Conservation (phyloP, 225 moss, liverwort and hornwort species). For the Antitrichia curtipendula region DNA sequence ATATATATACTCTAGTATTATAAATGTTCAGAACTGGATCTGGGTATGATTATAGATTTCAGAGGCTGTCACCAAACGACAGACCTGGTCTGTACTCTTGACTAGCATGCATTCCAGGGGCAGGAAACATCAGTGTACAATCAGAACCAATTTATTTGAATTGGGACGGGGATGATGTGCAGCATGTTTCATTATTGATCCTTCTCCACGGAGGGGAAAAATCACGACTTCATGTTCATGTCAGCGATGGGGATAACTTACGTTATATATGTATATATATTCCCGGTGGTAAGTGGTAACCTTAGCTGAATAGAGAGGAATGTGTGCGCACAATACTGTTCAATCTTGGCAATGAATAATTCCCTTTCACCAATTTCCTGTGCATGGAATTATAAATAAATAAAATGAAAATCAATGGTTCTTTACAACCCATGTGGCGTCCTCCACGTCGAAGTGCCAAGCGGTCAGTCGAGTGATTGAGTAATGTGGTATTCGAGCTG, state of each 20-base stretch:
- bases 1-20: neutral
- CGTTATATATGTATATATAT: too few relatives aligned
- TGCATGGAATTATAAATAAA: too few relatives aligned
- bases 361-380: neutral
- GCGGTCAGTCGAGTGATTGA: neutral
- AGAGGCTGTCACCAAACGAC: neutral
- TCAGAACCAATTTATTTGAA: neutral
- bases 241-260: neutral
- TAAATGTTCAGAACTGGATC: neutral
- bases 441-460: neutral
- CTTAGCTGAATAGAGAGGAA: too few relatives aligned
- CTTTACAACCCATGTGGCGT: neutral
- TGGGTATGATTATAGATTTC: neutral
- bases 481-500: neutral
- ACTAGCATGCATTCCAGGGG: neutral
- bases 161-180: neutral
- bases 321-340: neutral
- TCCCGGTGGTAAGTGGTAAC: too few relatives aligned
- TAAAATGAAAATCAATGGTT: neutral
- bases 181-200: neutral
- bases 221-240: neutral
- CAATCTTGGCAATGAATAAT: neutral
- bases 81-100: neutral
- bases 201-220: neutral
- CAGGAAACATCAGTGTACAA: neutral